Percentiles rank a stretch among this genome's conserved stretches.
Evolutionary conservation across 306 rosid species (phyloP).

Genomic region (Lathyrus aphaca): DNA sequence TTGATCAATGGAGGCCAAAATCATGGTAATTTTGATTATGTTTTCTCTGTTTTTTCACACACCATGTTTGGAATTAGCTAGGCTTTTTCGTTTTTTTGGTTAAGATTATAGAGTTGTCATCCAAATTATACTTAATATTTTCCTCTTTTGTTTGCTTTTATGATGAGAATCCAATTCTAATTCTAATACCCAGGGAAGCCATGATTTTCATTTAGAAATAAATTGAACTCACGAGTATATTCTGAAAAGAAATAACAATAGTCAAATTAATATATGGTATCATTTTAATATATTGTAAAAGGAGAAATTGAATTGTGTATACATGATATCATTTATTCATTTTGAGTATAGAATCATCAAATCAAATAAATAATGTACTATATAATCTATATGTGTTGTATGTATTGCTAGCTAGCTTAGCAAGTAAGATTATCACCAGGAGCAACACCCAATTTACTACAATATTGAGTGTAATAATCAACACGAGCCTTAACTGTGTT

Average conservation of each 20-base stretch:
- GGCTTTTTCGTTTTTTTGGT: too few relatives aligned
- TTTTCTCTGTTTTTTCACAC: not conserved
- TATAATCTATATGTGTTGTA: not conserved
- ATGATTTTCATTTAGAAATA: too few relatives aligned
- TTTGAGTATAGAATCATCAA: not conserved
- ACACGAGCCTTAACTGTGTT: slow-evolving; percentile 56
- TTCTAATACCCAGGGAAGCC: too few relatives aligned
- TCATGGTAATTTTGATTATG: not conserved
- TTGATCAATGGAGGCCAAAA: not conserved
- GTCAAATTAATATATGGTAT: too few relatives aligned
- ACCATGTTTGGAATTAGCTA: not conserved
- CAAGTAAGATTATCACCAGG: slow-evolving; percentile 75
- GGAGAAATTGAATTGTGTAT: slow-evolving; percentile 2
- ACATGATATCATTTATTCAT: not conserved
- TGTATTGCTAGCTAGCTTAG: slow-evolving; percentile 41
- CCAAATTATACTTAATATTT: too few relatives aligned
- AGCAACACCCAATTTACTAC: slow-evolving; percentile 64
- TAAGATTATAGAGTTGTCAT: too few relatives aligned
- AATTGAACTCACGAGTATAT: too few relatives aligned
- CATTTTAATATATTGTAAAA: not conserved
- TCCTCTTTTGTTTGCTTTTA: too few relatives aligned
- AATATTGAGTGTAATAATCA: slow-evolving; percentile 59
- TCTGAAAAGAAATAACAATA: too few relatives aligned
- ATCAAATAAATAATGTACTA: not conserved
- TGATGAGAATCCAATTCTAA: too few relatives aligned